A percentile compares a stretch with the other conserved stretches of the same genome.
These are phyloP conservation scores for Catharanthus roseus DNA, from an alignment of 257 asterid genomes.

Conservation along the genomic window DNA sequence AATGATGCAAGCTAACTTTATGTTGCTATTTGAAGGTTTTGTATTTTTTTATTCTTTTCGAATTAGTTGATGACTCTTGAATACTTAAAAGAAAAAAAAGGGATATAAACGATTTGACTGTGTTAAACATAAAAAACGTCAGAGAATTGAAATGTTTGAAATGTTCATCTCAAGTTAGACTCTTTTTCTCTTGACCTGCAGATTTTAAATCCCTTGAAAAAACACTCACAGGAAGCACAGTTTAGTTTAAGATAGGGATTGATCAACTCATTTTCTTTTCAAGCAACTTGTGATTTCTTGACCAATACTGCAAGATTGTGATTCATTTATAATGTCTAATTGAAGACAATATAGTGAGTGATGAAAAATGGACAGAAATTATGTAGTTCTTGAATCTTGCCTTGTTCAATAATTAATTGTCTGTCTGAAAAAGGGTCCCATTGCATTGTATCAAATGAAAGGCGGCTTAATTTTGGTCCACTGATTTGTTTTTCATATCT, in stretches of 20 bases:
- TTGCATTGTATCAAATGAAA: too few species aligned
- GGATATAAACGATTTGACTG: too few species aligned
- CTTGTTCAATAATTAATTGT: not conserved
- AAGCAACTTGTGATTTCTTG: not conserved
- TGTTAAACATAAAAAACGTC: conserved; percentile 33
- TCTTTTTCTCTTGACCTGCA: not conserved
- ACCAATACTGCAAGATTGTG: not conserved
- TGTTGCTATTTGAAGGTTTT: too few species aligned
- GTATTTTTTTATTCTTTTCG: too few species aligned
- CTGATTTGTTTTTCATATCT: too few species aligned
- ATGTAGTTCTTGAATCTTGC: not conserved
- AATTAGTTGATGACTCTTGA: too few species aligned
- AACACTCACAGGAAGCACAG: not conserved
- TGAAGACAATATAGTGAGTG: too few species aligned
- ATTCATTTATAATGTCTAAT: too few species aligned
- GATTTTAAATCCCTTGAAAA: not conserved
- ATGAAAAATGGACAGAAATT: not conserved
- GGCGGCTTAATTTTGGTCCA: too few species aligned
- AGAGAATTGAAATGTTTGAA: conserved; percentile 7
- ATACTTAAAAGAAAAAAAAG: too few species aligned
- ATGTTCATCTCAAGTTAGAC: not conserved
- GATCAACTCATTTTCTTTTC: not conserved
- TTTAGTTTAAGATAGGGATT: not conserved
- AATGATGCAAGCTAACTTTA: too few species aligned
- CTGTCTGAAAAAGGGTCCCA: too few species aligned